phyloP scores from a whole-genome alignment of 2,329 filamentous ascomycete genomes.

The Penicillium sp. region DNA sequence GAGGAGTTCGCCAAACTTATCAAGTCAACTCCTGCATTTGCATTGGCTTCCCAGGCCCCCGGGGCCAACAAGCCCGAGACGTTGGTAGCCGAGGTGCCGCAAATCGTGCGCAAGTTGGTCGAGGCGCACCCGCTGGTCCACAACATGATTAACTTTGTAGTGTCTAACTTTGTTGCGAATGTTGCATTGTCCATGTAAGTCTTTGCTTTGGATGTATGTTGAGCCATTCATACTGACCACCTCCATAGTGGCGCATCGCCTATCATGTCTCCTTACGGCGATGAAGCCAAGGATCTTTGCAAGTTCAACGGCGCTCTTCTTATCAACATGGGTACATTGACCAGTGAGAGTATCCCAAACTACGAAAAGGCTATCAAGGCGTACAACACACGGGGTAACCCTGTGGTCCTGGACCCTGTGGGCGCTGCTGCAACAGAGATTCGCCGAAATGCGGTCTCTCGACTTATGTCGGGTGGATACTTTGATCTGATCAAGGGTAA shows the following conservation, averaged over 20 bases:
- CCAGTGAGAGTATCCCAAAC: constrained; percentile 69
- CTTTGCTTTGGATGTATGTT: not conserved
- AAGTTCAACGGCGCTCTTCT: constrained; percentile 75
- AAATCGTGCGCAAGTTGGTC: constrained; percentile 62
- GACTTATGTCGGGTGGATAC: constrained; percentile 71
- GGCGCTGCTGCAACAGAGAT: constrained; percentile 81
- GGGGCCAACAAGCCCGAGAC: constrained; percentile 27
- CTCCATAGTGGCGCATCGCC: constrained; percentile 69
- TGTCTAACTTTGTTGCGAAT: constrained; percentile 93
- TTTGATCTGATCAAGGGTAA: constrained; percentile 94
- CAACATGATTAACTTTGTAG: constrained; percentile 97
- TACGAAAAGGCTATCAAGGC: constrained; percentile 73
- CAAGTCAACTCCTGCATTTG: constrained; percentile 37
- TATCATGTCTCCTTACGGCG: constrained; percentile 88
- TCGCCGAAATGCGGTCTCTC: constrained; percentile 68
- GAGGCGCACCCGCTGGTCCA: constrained; percentile 73
- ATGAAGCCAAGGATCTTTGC: constrained; percentile 79
- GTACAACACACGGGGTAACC: constrained; percentile 75
- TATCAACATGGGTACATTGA: constrained; percentile 93
- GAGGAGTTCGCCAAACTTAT: constrained; percentile 60
- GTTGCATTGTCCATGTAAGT: constrained; percentile 71
- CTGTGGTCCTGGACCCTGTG: constrained; percentile 85
- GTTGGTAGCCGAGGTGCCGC: constrained; percentile 39
- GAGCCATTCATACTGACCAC: constrained; percentile 13
- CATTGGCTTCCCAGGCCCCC: constrained; percentile 28